These are phyloP conservation scores for Fusarium nanum DNA, from an alignment of 2,329 filamentous ascomycete genomes.

Conservation along the genomic window DNA sequence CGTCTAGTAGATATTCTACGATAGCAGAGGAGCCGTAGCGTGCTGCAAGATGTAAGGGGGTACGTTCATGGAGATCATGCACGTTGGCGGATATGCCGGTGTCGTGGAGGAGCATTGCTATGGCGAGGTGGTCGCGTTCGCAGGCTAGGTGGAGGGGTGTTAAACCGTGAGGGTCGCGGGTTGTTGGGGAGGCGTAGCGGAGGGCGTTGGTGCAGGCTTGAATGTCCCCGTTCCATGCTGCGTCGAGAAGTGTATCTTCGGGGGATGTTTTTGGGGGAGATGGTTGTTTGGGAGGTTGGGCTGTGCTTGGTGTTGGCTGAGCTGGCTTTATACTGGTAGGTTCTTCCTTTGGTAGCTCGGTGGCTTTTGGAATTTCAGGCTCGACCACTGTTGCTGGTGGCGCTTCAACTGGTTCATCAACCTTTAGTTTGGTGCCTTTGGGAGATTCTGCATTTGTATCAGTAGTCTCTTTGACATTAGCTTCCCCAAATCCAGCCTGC, in stretches of 20 bases:
- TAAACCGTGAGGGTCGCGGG: conserved; percentile 47
- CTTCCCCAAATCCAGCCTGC: neutral
- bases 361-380: neutral
- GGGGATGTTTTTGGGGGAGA: conserved; percentile 22
- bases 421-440: conserved; percentile 4
- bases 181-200: conserved; percentile 38
- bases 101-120: conserved; percentile 51
- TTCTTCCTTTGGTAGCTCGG: neutral
- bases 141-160: conserved; percentile 50
- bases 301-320: neutral
- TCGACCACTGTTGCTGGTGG: neutral
- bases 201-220: conserved; percentile 43
- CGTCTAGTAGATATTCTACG: conserved; percentile 50
- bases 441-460: neutral
- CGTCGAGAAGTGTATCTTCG: conserved; percentile 47
- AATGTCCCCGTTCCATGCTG: conserved; percentile 51
- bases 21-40: conserved; percentile 47
- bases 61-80: conserved; percentile 48
- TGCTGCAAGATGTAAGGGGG: conserved; percentile 49
- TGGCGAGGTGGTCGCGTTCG: conserved; percentile 49
- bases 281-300: neutral
- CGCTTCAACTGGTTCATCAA: neutral
- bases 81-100: conserved; percentile 43
- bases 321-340: neutral
- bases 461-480: neutral